These are phyloP conservation scores for Ichthyophthirius multifiliis DNA, from an alignment of 169 alveolate genomes.

Conservation along the genomic window DNA sequence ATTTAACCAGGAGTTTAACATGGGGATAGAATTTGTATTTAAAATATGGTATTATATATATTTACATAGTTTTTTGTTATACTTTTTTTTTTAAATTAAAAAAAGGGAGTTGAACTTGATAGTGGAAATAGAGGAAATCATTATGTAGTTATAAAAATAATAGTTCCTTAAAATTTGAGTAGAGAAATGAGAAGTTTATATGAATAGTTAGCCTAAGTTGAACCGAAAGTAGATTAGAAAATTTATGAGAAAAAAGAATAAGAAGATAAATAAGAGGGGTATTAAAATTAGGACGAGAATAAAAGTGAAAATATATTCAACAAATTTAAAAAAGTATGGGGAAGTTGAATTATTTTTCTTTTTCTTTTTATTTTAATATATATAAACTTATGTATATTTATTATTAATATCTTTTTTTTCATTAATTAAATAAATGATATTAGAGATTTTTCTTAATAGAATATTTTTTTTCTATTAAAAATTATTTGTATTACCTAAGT, in stretches of 20 bases:
- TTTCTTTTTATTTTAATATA: too few relatives aligned
- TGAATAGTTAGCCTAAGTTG: background rate
- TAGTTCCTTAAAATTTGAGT: constrained; percentile 11
- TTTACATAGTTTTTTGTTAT: too few relatives aligned
- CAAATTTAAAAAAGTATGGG: background rate
- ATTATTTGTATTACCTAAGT: too few relatives aligned
- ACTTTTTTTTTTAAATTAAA: background rate
- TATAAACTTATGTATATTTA: too few relatives aligned
- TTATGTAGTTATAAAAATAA: constrained; percentile 9
- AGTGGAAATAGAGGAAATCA: constrained; percentile 16
- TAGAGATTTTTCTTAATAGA: too few relatives aligned
- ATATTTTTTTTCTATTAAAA: too few relatives aligned
- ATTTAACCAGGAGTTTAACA: constrained; percentile 21
- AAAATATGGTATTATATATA: background rate
- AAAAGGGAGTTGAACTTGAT: constrained; percentile 17
- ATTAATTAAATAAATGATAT: too few relatives aligned
- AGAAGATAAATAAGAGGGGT: background rate
- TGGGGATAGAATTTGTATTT: constrained; percentile 9
- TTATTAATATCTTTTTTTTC: too few relatives aligned
- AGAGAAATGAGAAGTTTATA: background rate
- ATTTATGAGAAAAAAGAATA: background rate
- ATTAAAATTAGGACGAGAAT: background rate
- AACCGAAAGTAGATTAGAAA: background rate
- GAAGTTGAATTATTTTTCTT: background rate
- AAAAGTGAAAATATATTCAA: background rate